These are phyloP conservation scores for Choanephora cucurbitarum DNA, from an alignment of 371 early-diverging fungal species.

Conservation along the genomic window DNA sequence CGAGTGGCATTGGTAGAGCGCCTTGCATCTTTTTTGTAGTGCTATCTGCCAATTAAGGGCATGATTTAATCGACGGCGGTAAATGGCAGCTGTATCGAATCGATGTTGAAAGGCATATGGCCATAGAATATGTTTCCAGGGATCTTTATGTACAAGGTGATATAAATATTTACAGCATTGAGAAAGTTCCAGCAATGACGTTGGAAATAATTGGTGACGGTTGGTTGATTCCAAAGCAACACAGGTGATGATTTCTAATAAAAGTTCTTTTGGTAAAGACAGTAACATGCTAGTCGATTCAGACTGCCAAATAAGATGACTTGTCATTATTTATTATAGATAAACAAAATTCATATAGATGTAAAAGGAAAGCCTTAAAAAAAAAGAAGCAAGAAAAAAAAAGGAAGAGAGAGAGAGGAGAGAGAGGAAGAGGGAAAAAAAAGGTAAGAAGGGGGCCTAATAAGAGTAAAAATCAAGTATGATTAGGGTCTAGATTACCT, in stretches of 20 bases:
- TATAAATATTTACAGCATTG: slow-evolving; percentile 38
- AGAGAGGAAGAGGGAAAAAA: slow-evolving; percentile 12
- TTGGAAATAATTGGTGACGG: slow-evolving; percentile 28
- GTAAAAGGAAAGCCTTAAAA: slow-evolving; percentile 7
- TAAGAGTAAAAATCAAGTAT: slow-evolving; percentile 10
- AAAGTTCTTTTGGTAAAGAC: slow-evolving; percentile 41
- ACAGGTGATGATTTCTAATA: slow-evolving; percentile 34
- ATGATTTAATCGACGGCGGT: slow-evolving; percentile 32
- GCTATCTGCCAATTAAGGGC: slow-evolving; percentile 35
- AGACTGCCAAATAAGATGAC: slow-evolving; percentile 19
- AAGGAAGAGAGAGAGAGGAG: slow-evolving; percentile 7
- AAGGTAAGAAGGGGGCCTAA: slow-evolving; percentile 11
- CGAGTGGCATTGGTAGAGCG: slow-evolving; percentile 26
- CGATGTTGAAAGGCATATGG: slow-evolving; percentile 36
- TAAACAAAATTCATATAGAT: slow-evolving; percentile 12
- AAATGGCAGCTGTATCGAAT: slow-evolving; percentile 47
- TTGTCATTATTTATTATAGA: slow-evolving; percentile 13
- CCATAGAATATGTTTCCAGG: slow-evolving; percentile 41
- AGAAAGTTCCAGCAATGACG: slow-evolving; percentile 36
- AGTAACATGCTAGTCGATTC: slow-evolving; percentile 18
- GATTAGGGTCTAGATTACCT: slow-evolving; percentile 24
- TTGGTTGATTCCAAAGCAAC: slow-evolving; percentile 24
- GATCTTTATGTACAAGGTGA: slow-evolving; percentile 38
- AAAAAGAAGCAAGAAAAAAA: slow-evolving; percentile 6
- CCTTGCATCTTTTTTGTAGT: slow-evolving; percentile 36